These are phyloP conservation scores for Nemania bipapillata DNA, from an alignment of 2,329 filamentous ascomycete genomes.

Conservation along the genomic window DNA sequence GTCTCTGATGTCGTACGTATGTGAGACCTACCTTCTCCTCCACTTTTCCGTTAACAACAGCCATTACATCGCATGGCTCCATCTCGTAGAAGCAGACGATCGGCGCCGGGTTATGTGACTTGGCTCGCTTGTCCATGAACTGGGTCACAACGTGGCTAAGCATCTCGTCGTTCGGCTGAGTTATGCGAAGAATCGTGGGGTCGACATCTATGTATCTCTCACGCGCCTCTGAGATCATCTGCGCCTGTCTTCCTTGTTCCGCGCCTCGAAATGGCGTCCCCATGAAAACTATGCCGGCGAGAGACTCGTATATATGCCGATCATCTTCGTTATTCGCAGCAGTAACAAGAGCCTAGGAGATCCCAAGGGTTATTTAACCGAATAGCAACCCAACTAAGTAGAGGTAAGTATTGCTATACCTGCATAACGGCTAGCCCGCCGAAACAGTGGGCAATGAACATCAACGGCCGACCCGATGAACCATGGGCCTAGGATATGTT, in stretches of 20 bases:
- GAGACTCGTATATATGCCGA: not conserved
- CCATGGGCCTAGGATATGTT: not conserved
- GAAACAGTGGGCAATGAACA: constrained; percentile 5
- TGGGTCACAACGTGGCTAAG: not conserved
- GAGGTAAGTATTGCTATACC: constrained; percentile 5
- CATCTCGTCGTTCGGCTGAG: not conserved
- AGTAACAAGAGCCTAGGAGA: not conserved
- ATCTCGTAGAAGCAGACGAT: not conserved
- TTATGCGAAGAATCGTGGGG: not conserved
- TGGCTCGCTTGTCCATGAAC: not conserved
- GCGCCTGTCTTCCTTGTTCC: not conserved
- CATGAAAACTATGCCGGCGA: constrained; percentile 5
- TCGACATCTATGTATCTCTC: not conserved
- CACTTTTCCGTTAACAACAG: not conserved
- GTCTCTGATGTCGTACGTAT: not conserved
- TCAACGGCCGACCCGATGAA: constrained; percentile 2
- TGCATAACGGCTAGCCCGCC: constrained; percentile 5
- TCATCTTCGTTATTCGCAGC: not conserved
- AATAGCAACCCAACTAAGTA: not conserved
- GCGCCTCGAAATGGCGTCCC: not conserved
- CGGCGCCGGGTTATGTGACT: not conserved
- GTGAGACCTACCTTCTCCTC: not conserved
- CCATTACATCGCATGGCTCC: not conserved
- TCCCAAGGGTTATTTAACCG: not conserved
- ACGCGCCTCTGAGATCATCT: not conserved